These are phyloP conservation scores for Blastomyces silverae DNA, from an alignment of 2,329 filamentous ascomycete genomes.

Conservation along the genomic window DNA sequence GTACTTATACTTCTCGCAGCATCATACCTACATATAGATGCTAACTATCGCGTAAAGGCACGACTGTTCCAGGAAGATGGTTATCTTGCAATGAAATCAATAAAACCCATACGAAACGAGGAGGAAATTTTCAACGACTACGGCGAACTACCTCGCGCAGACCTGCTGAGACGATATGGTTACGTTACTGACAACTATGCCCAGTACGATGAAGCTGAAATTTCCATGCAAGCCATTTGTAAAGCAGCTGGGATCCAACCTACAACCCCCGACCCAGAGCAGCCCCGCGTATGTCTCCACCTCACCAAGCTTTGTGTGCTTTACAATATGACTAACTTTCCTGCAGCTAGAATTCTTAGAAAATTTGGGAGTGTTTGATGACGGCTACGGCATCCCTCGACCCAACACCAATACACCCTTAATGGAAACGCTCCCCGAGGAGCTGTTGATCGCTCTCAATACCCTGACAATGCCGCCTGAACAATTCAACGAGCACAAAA, in stretches of 20 bases:
- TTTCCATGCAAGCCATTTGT: slow-evolving; percentile 57
- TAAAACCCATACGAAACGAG: slow-evolving; percentile 61
- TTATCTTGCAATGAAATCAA: slow-evolving; percentile 61
- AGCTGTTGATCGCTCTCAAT: slow-evolving; percentile 36
- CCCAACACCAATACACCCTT: slow-evolving; percentile 28
- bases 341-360: slow-evolving; percentile 50
- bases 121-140: slow-evolving; percentile 86
- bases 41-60: slow-evolving; percentile 35
- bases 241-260: slow-evolving; percentile 32
- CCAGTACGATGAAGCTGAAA: slow-evolving; percentile 74
- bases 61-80: slow-evolving; percentile 55
- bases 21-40: background rate
- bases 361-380: slow-evolving; percentile 60
- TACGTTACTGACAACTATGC: slow-evolving; percentile 75
- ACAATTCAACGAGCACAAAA: slow-evolving; percentile 30
- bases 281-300: slow-evolving; percentile 29
- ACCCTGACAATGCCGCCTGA: slow-evolving; percentile 31
- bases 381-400: slow-evolving; percentile 59
- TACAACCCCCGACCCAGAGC: slow-evolving; percentile 26
- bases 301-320: background rate
- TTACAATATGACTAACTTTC: slow-evolving; percentile 18
- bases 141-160: slow-evolving; percentile 72
- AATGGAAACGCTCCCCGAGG: slow-evolving; percentile 34
- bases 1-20: slow-evolving; percentile 22
- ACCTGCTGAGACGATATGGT: slow-evolving; percentile 76